These are phyloP conservation scores for Kwoniella sp. DNA, from an alignment of 768 basidiomycete species.

Conservation along the genomic window DNA sequence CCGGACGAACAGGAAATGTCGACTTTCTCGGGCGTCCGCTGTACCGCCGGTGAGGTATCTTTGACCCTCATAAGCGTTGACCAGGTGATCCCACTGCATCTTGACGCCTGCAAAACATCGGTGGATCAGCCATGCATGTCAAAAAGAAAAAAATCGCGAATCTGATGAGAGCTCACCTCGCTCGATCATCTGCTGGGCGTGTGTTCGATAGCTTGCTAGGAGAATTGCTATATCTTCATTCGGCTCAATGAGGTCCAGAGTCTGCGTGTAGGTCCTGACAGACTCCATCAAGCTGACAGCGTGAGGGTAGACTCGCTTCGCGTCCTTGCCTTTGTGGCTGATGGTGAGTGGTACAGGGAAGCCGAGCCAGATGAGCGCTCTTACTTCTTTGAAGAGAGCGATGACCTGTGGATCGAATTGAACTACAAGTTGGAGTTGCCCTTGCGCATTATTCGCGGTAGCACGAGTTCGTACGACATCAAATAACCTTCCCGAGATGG, in stretches of 20 bases:
- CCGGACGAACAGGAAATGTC: conserved; percentile 89
- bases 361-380: conserved; percentile 91
- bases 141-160: not conserved
- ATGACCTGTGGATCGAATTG: conserved; percentile 99
- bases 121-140: not conserved
- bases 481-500: conserved; percentile 83
- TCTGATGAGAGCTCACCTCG: conserved; percentile 64
- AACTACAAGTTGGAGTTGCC: conserved; percentile 70
- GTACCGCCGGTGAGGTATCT: conserved; percentile 66
- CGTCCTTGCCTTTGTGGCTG: conserved; percentile 96
- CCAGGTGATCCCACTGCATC: conserved; percentile 95
- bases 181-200: conserved; percentile 87
- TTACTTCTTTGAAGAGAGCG: conserved; percentile 90
- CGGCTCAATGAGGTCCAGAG: conserved; percentile 82
- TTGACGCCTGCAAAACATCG: conserved; percentile 71
- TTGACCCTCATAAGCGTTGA: conserved; percentile 86
- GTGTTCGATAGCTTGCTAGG: conserved; percentile 90
- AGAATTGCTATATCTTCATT: conserved; percentile 92
- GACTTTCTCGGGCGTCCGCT: conserved; percentile 77
- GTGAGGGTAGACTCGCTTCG: conserved; percentile 96
- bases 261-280: conserved; percentile 96
- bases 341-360: conserved; percentile 94
- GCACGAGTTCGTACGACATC: conserved; percentile 66
- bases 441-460: conserved; percentile 59
- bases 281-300: conserved; percentile 93